A percentile compares a stretch with the other conserved stretches of the same genome.
Evolutionary conservation across 495 filamentous ascomycete species (phyloP).

Genomic region (Talaromyces proteolyticus): DNA sequence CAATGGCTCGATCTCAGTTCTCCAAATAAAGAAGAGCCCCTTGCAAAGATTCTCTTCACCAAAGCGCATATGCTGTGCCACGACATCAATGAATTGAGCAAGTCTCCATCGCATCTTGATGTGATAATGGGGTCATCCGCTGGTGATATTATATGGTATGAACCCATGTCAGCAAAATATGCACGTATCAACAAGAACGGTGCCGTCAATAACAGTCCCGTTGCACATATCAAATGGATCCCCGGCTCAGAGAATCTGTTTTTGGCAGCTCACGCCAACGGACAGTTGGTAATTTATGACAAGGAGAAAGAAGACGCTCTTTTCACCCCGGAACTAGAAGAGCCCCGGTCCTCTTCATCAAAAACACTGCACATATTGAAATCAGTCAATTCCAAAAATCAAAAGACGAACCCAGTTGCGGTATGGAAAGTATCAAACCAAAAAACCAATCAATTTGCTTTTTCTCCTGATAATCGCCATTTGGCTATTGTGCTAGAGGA

Average conservation of each 20-base stretch:
- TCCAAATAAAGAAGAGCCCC: conserved; percentile 62
- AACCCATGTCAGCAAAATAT: conserved; percentile 95
- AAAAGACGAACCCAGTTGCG: conserved; percentile 87
- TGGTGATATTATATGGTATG: conserved; percentile 97
- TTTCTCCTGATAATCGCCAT: conserved; percentile 80
- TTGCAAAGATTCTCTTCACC: conserved; percentile 94
- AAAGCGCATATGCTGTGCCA: conserved; percentile 94
- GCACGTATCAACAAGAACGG: conserved; percentile 96
- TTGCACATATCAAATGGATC: conserved; percentile 87
- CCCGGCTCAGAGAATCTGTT: conserved; percentile 93
- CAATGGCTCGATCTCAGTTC: conserved; percentile 72
- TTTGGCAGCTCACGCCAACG: conserved; percentile 88
- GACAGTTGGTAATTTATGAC: conserved; percentile 91
- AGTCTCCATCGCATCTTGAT: conserved; percentile 73
- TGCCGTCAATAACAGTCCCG: conserved; percentile 75
- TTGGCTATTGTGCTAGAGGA: conserved; percentile 93
- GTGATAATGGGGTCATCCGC: conserved; percentile 93
- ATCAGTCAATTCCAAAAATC: conserved; percentile 85
- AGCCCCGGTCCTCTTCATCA: conserved; percentile 32
- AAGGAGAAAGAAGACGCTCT: conserved; percentile 94
- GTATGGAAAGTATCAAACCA: conserved; percentile 88
- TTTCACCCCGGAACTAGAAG: conserved; percentile 55
- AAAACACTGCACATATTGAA: conserved; percentile 63
- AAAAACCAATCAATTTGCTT: conserved; percentile 80
- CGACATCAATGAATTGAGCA: conserved; percentile 82